Evolutionary conservation across 805 yeast genomes (phyloP).

Genomic region (Wickerhamomyces pijperi): DNA sequence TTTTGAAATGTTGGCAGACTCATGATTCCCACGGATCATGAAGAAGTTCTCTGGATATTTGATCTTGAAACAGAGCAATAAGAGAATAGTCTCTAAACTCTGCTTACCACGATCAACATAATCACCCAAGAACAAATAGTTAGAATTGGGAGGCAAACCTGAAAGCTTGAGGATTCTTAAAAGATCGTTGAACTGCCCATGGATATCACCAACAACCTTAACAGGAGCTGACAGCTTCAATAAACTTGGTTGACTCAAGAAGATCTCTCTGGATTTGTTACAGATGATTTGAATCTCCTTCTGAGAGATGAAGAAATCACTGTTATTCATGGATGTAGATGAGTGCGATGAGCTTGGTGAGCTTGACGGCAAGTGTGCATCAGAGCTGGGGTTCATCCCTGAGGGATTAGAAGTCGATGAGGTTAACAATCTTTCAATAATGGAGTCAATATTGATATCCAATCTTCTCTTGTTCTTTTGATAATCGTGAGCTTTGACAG

Average conservation of each 20-base stretch:
- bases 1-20: constrained; percentile 92
- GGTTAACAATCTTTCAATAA: constrained; percentile 48
- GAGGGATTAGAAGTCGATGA: constrained; percentile 5
- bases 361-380: constrained; percentile 4
- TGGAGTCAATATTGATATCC: constrained; percentile 43
- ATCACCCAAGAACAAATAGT: constrained; percentile 88
- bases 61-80: constrained; percentile 85
- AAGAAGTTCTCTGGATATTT: constrained; percentile 96
- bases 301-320: constrained; percentile 15
- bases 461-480: constrained; percentile 1
- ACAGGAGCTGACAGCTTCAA: constrained; percentile 74
- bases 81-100: constrained; percentile 80
- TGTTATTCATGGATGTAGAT: constrained; percentile 6
- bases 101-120: constrained; percentile 98
- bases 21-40: constrained; percentile 89
- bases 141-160: constrained; percentile 93
- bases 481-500: neutral
- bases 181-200: constrained; percentile 91
- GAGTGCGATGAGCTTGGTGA: constrained; percentile 8
- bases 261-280: constrained; percentile 76
- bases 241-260: constrained; percentile 80
- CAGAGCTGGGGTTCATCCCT: neutral
- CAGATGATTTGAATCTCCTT: constrained; percentile 76
- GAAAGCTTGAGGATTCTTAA: constrained; percentile 87
- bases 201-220: constrained; percentile 85